These are phyloP conservation scores for Salvia sclarea DNA, from an alignment of 305 asterid species.

Conservation along the genomic window DNA sequence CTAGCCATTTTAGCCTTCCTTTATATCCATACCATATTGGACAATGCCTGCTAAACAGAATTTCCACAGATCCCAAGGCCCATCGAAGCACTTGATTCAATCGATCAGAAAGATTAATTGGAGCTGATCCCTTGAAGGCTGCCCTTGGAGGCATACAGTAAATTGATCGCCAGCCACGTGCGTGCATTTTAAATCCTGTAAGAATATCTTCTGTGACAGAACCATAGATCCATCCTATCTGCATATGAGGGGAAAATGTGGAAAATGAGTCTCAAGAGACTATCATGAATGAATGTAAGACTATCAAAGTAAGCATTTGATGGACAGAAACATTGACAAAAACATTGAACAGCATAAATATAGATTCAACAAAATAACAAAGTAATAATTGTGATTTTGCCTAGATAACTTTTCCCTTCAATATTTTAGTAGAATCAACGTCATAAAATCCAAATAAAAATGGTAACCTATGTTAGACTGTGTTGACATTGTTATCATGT, in stretches of 20 bases:
- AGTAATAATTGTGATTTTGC: too few relatives aligned
- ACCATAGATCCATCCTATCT: conserved; percentile 99
- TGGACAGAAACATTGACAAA: not conserved
- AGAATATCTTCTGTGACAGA: conserved; percentile 98
- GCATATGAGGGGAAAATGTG: conserved; percentile 39
- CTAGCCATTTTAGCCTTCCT: conserved; percentile 90
- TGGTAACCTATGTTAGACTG: not conserved
- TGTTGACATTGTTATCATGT: not conserved
- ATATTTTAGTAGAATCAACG: not conserved
- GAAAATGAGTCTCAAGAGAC: conserved; percentile 2
- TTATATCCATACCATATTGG: conserved; percentile 93
- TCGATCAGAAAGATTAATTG: conserved; percentile 96
- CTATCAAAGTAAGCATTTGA: conserved; percentile 13
- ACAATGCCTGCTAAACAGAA: conserved; percentile 90
- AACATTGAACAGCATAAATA: not conserved
- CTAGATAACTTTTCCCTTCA: too few relatives aligned
- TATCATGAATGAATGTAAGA: not conserved
- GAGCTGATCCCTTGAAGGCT: conserved; percentile 98
- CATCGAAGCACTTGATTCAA: conserved; percentile 96
- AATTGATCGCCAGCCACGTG: conserved; percentile 99
- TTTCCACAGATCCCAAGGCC: conserved; percentile 97
- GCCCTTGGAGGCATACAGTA: conserved; percentile 94
- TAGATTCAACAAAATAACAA: too few relatives aligned
- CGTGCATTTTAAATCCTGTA: conserved; percentile 99
- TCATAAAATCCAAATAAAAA: not conserved